These are phyloP conservation scores for Scheffersomyces lignicola DNA, from an alignment of 1,139 yeast genomes.

Conservation along the genomic window DNA sequence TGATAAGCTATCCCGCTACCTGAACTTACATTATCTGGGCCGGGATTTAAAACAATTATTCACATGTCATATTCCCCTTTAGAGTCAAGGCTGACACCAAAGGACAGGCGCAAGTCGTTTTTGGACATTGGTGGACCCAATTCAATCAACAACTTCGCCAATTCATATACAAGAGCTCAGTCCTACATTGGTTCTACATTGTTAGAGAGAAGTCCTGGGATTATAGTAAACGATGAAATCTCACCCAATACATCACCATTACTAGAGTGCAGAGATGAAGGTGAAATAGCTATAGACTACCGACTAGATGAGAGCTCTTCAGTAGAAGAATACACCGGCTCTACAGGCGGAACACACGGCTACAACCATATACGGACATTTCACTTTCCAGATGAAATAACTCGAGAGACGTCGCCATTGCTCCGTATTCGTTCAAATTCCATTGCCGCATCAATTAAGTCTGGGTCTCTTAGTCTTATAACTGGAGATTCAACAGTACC, in stretches of 20 bases:
- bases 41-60: not conserved
- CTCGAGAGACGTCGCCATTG: conserved; percentile 4
- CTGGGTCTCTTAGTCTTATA: conserved; percentile 11
- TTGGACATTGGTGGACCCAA: conserved; percentile 53
- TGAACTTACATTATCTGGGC: not conserved
- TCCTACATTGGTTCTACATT: conserved; percentile 40
- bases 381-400: conserved; percentile 18
- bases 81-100: not conserved
- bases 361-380: conserved; percentile 14
- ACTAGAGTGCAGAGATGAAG: conserved; percentile 6
- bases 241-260: conserved; percentile 21
- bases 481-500: conserved; percentile 59
- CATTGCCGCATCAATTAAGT: conserved; percentile 6
- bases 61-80: conserved; percentile 6
- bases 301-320: conserved; percentile 2
- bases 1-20: not conserved
- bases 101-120: conserved; percentile 21
- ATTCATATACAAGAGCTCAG: conserved; percentile 77
- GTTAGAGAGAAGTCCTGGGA: conserved; percentile 17
- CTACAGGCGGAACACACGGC: conserved; percentile 12
- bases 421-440: not conserved
- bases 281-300: not conserved
- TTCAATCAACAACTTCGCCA: conserved; percentile 75
- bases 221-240: conserved; percentile 16
- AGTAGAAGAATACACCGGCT: conserved; percentile 4